Evolutionary conservation across 2,329 filamentous ascomycete genomes (phyloP).

Genomic region (Colletotrichum endophyticum): DNA sequence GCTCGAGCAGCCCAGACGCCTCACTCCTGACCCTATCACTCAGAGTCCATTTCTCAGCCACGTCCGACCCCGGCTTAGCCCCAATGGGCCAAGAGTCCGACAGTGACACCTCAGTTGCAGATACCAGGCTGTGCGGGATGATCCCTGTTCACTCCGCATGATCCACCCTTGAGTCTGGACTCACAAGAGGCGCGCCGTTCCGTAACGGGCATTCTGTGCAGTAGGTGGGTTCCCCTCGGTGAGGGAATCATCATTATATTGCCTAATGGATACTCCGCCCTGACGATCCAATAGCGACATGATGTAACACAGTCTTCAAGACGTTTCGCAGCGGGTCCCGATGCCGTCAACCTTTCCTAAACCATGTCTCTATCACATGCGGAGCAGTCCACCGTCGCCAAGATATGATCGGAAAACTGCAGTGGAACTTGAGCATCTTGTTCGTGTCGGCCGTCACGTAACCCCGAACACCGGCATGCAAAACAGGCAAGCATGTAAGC

Average conservation of each 20-base stretch:
- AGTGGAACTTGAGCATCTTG: background rate
- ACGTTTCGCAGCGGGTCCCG: background rate
- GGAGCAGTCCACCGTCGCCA: background rate
- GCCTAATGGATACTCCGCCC: background rate
- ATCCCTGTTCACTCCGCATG: constrained; percentile 1
- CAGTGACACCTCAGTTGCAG: background rate
- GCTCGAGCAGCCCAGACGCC: background rate
- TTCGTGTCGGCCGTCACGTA: background rate
- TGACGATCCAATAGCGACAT: background rate
- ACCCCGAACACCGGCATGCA: background rate
- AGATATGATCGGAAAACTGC: background rate
- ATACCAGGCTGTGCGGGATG: background rate
- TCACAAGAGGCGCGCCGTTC: background rate
- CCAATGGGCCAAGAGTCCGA: background rate
- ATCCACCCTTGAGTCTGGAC: background rate
- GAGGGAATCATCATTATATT: background rate
- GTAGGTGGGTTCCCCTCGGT: background rate
- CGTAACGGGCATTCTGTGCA: constrained; percentile 1
- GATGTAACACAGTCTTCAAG: background rate
- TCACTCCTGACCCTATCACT: background rate
- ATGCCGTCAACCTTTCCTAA: background rate
- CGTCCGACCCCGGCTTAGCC: background rate
- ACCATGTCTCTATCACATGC: background rate
- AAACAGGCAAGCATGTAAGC: background rate
- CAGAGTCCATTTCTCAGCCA: background rate